Base-by-base conservation (phyloP, 202 grass and related monocot species). In the Sporobolus alterniflorus region DNA sequence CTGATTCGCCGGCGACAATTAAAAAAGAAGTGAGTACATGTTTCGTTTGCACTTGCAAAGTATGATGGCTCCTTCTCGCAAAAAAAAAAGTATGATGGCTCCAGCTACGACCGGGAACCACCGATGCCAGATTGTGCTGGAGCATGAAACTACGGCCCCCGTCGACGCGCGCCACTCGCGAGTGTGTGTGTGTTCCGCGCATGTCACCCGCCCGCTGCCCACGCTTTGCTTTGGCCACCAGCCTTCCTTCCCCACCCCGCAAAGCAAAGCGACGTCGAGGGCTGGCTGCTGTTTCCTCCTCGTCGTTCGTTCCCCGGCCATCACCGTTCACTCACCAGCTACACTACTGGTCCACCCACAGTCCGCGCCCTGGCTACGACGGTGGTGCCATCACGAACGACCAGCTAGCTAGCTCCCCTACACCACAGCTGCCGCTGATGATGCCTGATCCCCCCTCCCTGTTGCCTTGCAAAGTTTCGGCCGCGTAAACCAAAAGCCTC, bases 401-500 rank as follows among this genome's bases (percentile, higher is more conserved):
- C 36, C 36, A 4, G 36, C 36, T 39, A 18, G 9, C 24, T 15
- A 73, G 29, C 69, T 42, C 18, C 40, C n/a, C 43, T 21, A 11
- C 49, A 39, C n/a, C n/a, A n/a, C 36, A 50, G 50, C 76, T 43
- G 54, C 83, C 10, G 29, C 20, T 17, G 12, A 47, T 49, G 60
- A 21, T 24, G 43, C 25, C 36, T 39, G 36, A 39, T 39, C 36
- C 36, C n/a, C n/a, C n/a, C 6, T 8, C 36, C 68, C 70, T 61
- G 59, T 61, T 50, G 61, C 60, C 66, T 79, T 68, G 63, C 77
- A 55, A 68, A 79, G 65, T 9, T 71, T 87, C 64, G 79, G 72
- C 79, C 36, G 69, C 21, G 41, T 39, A 87, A 82, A 77, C 79
- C 73, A 64, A 87, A 87, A 76, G 78, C 85, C 78, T 76, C 78